Base-by-base conservation (phyloP, 2,329 filamentous ascomycete species). In the Sporothrix sp. region DNA sequence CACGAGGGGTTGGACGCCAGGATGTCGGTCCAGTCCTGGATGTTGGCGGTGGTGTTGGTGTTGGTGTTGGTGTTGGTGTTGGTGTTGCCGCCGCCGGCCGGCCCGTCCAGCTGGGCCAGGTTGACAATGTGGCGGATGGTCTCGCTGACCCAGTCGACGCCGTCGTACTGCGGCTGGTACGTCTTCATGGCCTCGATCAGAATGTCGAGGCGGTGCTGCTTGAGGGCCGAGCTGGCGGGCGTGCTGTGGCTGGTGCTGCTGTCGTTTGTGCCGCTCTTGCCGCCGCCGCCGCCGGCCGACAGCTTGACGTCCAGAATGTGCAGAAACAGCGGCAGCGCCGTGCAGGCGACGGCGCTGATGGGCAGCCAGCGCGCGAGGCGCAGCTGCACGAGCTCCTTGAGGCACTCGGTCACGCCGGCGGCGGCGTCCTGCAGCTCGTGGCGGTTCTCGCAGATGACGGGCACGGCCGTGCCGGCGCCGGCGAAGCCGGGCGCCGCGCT, bases 161-260 rank as follows among this genome's bases (percentile, higher is more conserved):
- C 54, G 32, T 56, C 56, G 33, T 56, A 57, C 39, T 57, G 56
- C 8, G 56, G 56, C 43, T 57, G 56, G 52, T 57, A 57, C 16
- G 56, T 54, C 42, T 56, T 57, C 54, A 57, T 57, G 32, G 56
- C 56, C 43, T 57, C 54, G 21, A 57, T 56, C 4, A 57, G 46
- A 6, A 57, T 54, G 48, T 56, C 54, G 48, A 57, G 55, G 8
- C 68, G 66, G 47, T 70, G 67, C 53, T 71, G 68, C 53, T 71
- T 72, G 4, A 68, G 59, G 3, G 63, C 65, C 0, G 65, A 60
- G 16, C 66, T 63, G 11, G 64, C 40, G 3, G 32, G 28, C 10
- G 40, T 32, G 16, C 40, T 25, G 28, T 21, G 9, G 47, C 37
- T 35, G n/a, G n/a, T 10, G 36, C 18, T 28, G 33, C 14, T 14